Evolutionary conservation across 768 basidiomycete genomes (phyloP).

Genomic region (Polyporus arcularius): DNA sequence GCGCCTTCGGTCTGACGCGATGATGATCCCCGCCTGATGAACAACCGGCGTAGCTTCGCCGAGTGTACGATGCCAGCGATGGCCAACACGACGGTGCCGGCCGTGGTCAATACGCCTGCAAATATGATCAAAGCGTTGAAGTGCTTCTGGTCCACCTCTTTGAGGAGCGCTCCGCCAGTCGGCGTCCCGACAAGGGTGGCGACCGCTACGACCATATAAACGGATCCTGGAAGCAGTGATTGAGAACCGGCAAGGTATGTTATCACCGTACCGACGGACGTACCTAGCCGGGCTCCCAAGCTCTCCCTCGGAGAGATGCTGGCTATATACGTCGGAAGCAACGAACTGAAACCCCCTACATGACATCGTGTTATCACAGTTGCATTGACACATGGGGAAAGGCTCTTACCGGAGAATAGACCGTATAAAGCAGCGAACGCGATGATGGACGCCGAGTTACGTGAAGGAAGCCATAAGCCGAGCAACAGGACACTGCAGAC

Average conservation of each 20-base stretch:
- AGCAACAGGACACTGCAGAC: conserved; percentile 28
- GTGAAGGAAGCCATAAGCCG: conserved; percentile 33
- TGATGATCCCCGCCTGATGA: too few relatives aligned
- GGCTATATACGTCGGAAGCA: conserved; percentile 33
- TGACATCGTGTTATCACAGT: not conserved
- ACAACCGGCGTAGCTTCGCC: not conserved
- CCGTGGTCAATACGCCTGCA: conserved; percentile 29
- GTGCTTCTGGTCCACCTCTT: conserved; percentile 22
- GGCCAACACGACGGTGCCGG: conserved; percentile 15
- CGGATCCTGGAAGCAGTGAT: conserved; percentile 20
- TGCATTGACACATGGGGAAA: not conserved
- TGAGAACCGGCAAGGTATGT: too few relatives aligned
- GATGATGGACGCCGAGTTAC: conserved; percentile 24
- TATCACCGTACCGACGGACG: not conserved
- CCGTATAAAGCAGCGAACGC: conserved; percentile 34
- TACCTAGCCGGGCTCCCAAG: conserved; percentile 34
- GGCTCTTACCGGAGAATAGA: conserved; percentile 30
- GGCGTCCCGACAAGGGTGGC: conserved; percentile 34
- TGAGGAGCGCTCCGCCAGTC: conserved; percentile 34
- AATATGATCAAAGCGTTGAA: conserved; percentile 33
- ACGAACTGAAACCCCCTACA: conserved; percentile 31
- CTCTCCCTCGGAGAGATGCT: conserved; percentile 31
- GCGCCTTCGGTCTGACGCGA: too few relatives aligned
- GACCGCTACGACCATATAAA: conserved; percentile 33
- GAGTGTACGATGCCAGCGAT: conserved; percentile 1